Evolutionary conservation across 176 grass and related monocot species (phyloP).

Genomic region (Alloteropsis semialata): DNA sequence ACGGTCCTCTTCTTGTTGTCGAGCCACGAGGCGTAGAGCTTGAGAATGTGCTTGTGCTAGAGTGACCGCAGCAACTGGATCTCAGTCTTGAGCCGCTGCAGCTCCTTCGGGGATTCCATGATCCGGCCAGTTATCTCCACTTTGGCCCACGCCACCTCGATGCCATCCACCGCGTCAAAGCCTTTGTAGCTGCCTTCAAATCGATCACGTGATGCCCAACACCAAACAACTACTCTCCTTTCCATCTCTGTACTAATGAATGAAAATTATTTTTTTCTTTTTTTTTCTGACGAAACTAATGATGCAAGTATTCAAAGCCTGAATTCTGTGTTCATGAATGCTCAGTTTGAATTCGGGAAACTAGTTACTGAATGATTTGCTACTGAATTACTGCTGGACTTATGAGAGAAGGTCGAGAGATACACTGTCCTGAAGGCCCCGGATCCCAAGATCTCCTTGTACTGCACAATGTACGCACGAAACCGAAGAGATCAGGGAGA

Average conservation of each 20-base stretch:
- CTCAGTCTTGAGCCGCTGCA: constrained; percentile 42
- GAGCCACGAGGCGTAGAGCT: constrained; percentile 41
- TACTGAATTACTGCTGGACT: background rate
- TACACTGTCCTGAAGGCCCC: constrained; percentile 57
- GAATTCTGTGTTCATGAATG: background rate
- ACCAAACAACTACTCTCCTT: background rate
- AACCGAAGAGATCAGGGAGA: background rate
- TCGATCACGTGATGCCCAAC: constrained; percentile 1
- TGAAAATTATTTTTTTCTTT: background rate
- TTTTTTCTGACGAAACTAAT: no score
- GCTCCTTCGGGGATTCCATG: constrained; percentile 30
- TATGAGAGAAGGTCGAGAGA: background rate
- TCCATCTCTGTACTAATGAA: no score
- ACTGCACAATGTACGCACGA: constrained; percentile 19
- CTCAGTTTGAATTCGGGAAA: background rate
- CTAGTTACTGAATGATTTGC: background rate
- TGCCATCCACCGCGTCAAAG: constrained; percentile 51
- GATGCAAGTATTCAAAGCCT: background rate
- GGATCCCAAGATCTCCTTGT: constrained; percentile 47
- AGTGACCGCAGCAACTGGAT: constrained; percentile 36
- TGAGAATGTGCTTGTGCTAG: constrained; percentile 45
- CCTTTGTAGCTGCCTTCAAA: constrained; percentile 47
- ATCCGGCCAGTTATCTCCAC: constrained; percentile 26
- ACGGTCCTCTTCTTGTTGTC: constrained; percentile 38
- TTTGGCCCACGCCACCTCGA: constrained; percentile 59